Evolutionary conservation across 257 asterid species (phyloP), one percentile per base, ranked within the genome.

Genomic region (Plantago elongata): DNA sequence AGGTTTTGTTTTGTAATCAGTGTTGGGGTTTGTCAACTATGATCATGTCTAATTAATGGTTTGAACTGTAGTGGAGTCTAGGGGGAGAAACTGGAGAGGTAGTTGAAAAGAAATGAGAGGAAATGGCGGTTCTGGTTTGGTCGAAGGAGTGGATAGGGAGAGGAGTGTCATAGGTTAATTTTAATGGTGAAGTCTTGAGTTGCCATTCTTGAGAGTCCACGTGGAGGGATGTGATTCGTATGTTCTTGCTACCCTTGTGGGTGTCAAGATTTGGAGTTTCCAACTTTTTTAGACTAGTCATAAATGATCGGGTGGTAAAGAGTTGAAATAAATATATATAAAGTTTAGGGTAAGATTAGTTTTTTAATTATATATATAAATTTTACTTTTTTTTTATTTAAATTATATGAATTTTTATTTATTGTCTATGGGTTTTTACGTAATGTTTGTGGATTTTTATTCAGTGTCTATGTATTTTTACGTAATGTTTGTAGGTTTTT

Each of bases 81-180:
- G 37, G n/a, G 3, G 9, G 9, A n/a, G 57, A 13, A 51, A 18
- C 38, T 51, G 57, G 17, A 51, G 57, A 51, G 57, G 40, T 34
- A 7, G 40, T 34, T 34, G 40, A 0, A 0, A n/a, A 10, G 18
- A 48, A n/a, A 48, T 13, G 22, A 29, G 16, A 14, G 57, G 57
- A 4, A 14, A 51, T 51, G 57, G 57, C 57, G 15, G 57, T 51
- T 29, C 37, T 51, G 29, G 57, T 51, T 18, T n/a, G n/a, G n/a
- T n/a, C 37, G 16, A 51, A 11, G 57, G 56, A 12, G 12, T 15
- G 34, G 56, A 51, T 51, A 51, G 56, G 34, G 34, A 51, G 40
- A 34, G 40, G 40, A 34, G 7, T 34, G 40, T 34, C 40, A 51
- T 22, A 49, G 54, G 11, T 7, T 18, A 6, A n/a, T 49, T 49